Evolutionary conservation across 2,329 filamentous ascomycete genomes (phyloP), one percentile per base, ranked within the genome.

Genomic region (Aspergillus alliaceus): DNA sequence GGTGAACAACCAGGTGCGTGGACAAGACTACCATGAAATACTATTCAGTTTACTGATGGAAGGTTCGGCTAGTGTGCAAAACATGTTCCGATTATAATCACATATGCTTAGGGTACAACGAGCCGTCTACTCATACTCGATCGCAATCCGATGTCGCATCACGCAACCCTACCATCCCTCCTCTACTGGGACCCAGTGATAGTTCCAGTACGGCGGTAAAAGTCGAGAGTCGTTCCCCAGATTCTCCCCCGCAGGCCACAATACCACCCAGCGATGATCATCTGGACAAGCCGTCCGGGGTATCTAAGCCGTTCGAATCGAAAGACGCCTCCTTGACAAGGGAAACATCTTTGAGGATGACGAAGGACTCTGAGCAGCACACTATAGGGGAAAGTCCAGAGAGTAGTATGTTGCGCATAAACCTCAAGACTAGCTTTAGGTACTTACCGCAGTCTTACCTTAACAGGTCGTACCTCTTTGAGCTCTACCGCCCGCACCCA

Each of bases 21-120:
- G 27, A 47, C 25, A 44, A 40, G 46, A 12, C 20, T 12, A 24
- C 44, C 22, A 29, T 18, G 11, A 27, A 22, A 37, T 20, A 14
- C 31, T 31, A 20, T 27, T 29, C n/a, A 15, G 18, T 12, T 42
- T 22, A 50, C 58, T 57, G 29, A 57, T 59, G 56, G 42, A 56
- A 8, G 18, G 40, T 18, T 31, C 9, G 20, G 51, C 44, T 54
- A 73, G 75, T 82, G 20, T 91, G 89, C 74, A 87, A 86, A 57
- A 91, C 89, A 11, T 91, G 89, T 66, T 81, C 83, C 57, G 88
- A 89, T 64, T 89, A 89, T 67, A 86, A 86, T 9, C 88, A 91
- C 67, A 75, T 77, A 15, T 91, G 89, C 70, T 74, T 88, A 35
- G 88, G 89, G 31, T 91, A 90, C 67, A 82, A 79, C 18, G 86